Percentiles rank a stretch among this genome's conserved stretches.
These are phyloP conservation scores for Chaetomiaceae sp. DNA, from an alignment of 2,329 filamentous ascomycete genomes.

Conservation along the genomic window DNA sequence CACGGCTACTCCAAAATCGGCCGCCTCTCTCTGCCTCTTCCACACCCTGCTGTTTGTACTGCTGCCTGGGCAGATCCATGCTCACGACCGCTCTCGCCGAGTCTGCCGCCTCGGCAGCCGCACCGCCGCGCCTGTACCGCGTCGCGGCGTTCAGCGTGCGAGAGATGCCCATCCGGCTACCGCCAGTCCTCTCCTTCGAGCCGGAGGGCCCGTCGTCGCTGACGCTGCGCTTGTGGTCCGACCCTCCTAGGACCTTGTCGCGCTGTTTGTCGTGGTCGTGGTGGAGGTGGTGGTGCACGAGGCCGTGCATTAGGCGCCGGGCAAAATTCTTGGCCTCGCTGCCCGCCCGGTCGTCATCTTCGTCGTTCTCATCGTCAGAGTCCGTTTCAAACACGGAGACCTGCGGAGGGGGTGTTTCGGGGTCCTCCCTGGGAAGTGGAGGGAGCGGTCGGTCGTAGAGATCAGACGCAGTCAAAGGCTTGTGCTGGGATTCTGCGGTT, in stretches of 20 bases:
- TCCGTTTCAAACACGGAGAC: slow-evolving; percentile 46
- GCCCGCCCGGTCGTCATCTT: background rate
- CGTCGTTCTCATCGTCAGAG: slow-evolving; percentile 36
- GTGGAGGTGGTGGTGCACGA: slow-evolving; percentile 22
- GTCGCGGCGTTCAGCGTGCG: background rate
- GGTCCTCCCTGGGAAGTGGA: background rate
- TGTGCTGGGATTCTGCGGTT: background rate
- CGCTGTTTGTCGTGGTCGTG: slow-evolving; percentile 1
- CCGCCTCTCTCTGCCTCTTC: slow-evolving; percentile 1
- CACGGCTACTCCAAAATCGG: slow-evolving; percentile 2
- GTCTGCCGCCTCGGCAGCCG: background rate
- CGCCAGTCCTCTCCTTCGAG: background rate
- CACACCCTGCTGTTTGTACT: background rate
- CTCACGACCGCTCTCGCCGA: slow-evolving; percentile 2
- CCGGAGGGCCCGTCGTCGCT: slow-evolving; percentile 25
- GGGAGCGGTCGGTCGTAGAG: slow-evolving; percentile 13
- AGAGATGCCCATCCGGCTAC: background rate
- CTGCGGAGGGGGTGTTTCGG: slow-evolving; percentile 17
- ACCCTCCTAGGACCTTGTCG: background rate
- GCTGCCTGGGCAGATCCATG: slow-evolving; percentile 9
- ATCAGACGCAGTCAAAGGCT: background rate
- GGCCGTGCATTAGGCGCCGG: slow-evolving; percentile 38
- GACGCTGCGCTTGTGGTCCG: slow-evolving; percentile 31
- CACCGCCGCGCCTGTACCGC: slow-evolving; percentile 14
- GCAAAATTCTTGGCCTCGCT: slow-evolving; percentile 25